Evolutionary conservation across 2,329 filamentous ascomycete genomes (phyloP), one percentile per base, ranked within the genome.

Genomic region (Sporothrix mexicana): DNA sequence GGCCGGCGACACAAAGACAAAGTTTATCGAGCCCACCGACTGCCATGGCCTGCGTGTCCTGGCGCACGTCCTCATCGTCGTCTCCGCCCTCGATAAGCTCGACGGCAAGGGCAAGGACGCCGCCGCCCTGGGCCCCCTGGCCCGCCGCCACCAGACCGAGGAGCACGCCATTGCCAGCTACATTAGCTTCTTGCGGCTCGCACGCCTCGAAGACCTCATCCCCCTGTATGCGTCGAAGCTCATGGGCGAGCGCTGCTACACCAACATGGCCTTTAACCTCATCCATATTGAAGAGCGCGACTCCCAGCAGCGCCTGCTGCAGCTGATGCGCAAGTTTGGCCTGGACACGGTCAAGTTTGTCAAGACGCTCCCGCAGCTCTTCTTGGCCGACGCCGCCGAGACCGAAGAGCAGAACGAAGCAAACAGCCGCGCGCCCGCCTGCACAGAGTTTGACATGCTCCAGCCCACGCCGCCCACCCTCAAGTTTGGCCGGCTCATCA

Each of bases 161-260:
- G 92, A 97, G 78, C 93, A 93, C 77, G 89, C 95, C 64, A 85
- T 98, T 70, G 90, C 92, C 0, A 91, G 89, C 3, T 98, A 98
- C 79, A 92, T 97, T 72, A 92, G 92, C 77, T 91, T 92, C 74
- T 83, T 99, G 51, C 90, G 93, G 59, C 86, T 92, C 64, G 88
- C 89, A 17, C 89, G 90, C 47, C 88, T 96, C 71, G 89, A 92
- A 73, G 91, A 95, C 75, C 83, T 96, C 57, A 92, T 97, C 72
- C 95, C 96, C 0, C 84, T 97, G 0, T 99, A 99, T 80, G 95
- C 93, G 75, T 94, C 94, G 9, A 91, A 93, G 77, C 85, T 99
- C 13, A 86, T 88, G 10, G 83, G 85, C 7, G 84, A 88, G 13
- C 87, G 91, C 75, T 87, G 88, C 74, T 90, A 94, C 76, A 87